Evolutionary conservation across 805 yeast species (phyloP), one percentile per base, ranked within the genome.

Genomic region (Starmerella bombicola): DNA sequence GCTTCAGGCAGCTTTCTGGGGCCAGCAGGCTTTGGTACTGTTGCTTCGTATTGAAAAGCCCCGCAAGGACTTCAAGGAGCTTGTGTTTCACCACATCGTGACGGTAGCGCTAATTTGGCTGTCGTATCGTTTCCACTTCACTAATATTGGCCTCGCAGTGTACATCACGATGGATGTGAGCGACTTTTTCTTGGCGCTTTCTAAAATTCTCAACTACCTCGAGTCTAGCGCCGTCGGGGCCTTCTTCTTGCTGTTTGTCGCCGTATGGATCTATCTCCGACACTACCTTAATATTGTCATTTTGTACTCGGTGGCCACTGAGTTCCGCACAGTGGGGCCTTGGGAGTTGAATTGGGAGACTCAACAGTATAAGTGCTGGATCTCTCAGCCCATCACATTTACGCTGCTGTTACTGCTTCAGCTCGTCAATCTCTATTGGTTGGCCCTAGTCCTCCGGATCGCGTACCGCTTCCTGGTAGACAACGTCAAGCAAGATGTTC

Each of bases 1-100:
- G 46, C 76, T 81, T 31, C 97, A 91, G 65, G 96, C 97, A 5
- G 80, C 96, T 4, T 91, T 84, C 62, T 91, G 99, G 99, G 76
- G 85, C 18, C 99, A 91, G 65, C 98, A 91, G 64, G 78, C 93
- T 1, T 76, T 81, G 30, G 80, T 91, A 24, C 67, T 91, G 48
- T 64, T 75, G 34, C 68, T 91, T 48, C 94, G 80, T 60, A 69
- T 91, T 46, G 99, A 91, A 62, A 83, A 83, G 60, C 97, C 95
- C 43, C 73, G 99, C 61, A 86, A 85, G 62, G 99, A 91, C 60
- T 86, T 77, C 63, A 66, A 76, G 53, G 98, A 91, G 62, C 71
- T 91, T 46, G 82, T 88, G 30, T 76, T 83, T 61, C 99, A 91
- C 62, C 99, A 91, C 60, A 71, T 91, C 47, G 76, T 91, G 48